Percentiles rank a stretch among this genome's conserved stretches.
Conservation (phyloP, 495 filamentous ascomycete species). For the Tuber microsphaerosporum region DNA sequence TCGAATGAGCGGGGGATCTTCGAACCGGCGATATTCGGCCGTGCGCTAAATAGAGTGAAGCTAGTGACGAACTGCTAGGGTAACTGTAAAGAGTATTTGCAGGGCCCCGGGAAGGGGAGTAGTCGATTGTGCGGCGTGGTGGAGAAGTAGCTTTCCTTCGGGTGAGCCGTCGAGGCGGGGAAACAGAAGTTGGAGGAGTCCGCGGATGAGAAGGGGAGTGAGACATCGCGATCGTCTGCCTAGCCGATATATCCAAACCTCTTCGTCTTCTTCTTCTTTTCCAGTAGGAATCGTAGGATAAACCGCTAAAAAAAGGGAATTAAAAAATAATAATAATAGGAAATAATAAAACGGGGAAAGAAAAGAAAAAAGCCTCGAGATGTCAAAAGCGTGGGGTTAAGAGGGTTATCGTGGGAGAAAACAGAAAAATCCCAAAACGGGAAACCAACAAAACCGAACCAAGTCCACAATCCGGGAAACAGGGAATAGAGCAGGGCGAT, state of each 20-base stretch:
- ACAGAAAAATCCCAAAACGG: background rate
- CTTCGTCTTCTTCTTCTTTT: background rate
- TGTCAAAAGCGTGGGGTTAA: background rate
- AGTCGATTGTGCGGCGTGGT: constrained; percentile 22
- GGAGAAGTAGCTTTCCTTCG: constrained; percentile 29
- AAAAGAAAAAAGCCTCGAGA: background rate
- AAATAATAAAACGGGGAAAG: background rate
- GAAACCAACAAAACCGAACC: background rate
- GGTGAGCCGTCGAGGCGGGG: constrained; percentile 29
- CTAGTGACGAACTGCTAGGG: constrained; percentile 26
- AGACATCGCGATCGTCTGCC: constrained; percentile 3
- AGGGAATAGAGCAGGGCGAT: background rate
- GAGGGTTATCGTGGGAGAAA: background rate
- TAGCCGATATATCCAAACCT: background rate
- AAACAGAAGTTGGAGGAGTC: constrained; percentile 13
- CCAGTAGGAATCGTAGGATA: background rate
- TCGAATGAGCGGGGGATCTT: constrained; percentile 28
- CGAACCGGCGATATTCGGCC: constrained; percentile 30
- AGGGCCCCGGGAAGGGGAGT: constrained; percentile 21
- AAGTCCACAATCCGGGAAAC: background rate
- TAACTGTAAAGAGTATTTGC: constrained; percentile 20
- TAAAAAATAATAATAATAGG: background rate
- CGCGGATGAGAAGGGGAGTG: constrained; percentile 14
- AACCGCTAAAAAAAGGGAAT: background rate
- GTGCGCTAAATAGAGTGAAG: constrained; percentile 27